phyloP scores from a whole-genome alignment of 495 filamentous ascomycete genomes.

The Aspergillus cristatus region DNA sequence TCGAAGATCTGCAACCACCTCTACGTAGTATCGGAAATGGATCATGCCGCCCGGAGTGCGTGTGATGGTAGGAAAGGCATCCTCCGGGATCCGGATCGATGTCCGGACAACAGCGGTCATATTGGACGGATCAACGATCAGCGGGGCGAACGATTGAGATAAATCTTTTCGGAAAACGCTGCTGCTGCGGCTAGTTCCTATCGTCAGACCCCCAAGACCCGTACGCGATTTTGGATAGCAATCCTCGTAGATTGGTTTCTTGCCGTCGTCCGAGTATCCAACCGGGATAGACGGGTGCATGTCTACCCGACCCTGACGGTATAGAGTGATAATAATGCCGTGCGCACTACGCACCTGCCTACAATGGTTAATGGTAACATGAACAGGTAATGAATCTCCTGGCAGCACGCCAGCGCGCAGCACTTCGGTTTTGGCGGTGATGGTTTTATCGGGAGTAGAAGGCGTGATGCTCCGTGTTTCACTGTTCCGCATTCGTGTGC shows the following conservation, averaged over 20 bases:
- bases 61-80: constrained; percentile 85
- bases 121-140: constrained; percentile 75
- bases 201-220: constrained; percentile 70
- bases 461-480: constrained; percentile 34
- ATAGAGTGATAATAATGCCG: constrained; percentile 87
- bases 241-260: constrained; percentile 66
- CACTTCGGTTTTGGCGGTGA: constrained; percentile 79
- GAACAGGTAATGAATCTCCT: constrained; percentile 73
- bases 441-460: constrained; percentile 51
- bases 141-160: constrained; percentile 72
- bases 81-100: constrained; percentile 76
- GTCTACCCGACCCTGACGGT: constrained; percentile 86
- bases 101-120: constrained; percentile 69
- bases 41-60: constrained; percentile 86
- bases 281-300: constrained; percentile 64
- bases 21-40: constrained; percentile 85
- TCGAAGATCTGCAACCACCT: constrained; percentile 85
- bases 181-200: constrained; percentile 70
- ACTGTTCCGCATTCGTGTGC: constrained; percentile 30
- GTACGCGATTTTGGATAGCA: constrained; percentile 66
- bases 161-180: constrained; percentile 92
- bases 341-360: constrained; percentile 82
- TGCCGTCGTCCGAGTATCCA: constrained; percentile 49
- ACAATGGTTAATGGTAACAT: constrained; percentile 73
- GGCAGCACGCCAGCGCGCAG: constrained; percentile 75